Evolutionary conservation across 768 basidiomycete species (phyloP).

Genomic region (Kwoniella shandongensis): DNA sequence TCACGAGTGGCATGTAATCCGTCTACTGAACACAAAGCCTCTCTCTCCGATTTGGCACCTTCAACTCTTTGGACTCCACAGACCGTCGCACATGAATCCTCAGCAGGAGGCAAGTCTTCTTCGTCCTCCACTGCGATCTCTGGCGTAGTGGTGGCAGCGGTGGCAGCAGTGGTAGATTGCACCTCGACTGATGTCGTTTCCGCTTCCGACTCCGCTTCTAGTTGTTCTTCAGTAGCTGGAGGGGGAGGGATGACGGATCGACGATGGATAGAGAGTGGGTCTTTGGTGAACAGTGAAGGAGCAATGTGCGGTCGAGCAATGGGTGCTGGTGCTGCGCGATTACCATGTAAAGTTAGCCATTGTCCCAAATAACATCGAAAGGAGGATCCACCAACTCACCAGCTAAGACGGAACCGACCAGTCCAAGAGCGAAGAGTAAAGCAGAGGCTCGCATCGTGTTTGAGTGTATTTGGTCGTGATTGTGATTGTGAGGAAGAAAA

Average conservation of each 20-base stretch:
- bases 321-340: constrained; percentile 2
- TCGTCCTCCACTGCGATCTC: too few relatives aligned
- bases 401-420: constrained; percentile 23
- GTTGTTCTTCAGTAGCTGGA: background rate
- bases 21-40: constrained; percentile 34
- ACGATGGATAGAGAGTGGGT: constrained; percentile 29
- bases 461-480: too few relatives aligned
- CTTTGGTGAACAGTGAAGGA: constrained; percentile 29
- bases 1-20: constrained; percentile 40
- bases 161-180: background rate
- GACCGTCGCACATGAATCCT: constrained; percentile 22
- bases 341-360: background rate
- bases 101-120: constrained; percentile 2
- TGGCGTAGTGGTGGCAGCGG: background rate
- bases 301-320: constrained; percentile 4
- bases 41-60: constrained; percentile 36
- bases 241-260: constrained; percentile 17
- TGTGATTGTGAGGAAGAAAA: too few relatives aligned
- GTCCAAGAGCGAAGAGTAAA: constrained; percentile 25
- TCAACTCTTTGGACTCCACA: constrained; percentile 28
- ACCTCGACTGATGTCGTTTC: background rate
- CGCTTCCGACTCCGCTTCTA: background rate
- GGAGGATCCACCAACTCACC: constrained; percentile 15
- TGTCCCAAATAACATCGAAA: too few relatives aligned
- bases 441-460: constrained; percentile 26